These are phyloP conservation scores for Groenewaldozyma tartarivorans DNA, from an alignment of 805 yeast genomes.

Conservation along the genomic window DNA sequence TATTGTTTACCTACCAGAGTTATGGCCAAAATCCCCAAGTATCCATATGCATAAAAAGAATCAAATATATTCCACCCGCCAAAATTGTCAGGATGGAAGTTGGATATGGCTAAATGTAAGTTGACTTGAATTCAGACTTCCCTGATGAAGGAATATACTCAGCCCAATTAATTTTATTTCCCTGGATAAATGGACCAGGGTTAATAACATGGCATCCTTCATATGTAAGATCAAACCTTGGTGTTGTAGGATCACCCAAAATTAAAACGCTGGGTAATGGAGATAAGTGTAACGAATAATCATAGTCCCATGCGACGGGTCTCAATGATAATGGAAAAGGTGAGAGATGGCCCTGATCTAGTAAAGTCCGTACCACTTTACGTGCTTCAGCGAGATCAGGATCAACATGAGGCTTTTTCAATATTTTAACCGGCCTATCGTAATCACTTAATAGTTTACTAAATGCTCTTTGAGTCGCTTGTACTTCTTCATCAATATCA, in stretches of 20 bases:
- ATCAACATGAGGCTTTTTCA: slow-evolving; percentile 12
- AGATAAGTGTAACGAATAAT: slow-evolving; percentile 55
- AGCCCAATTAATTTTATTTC: slow-evolving; percentile 49
- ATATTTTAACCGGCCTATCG: slow-evolving; percentile 4
- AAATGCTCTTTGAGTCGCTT: slow-evolving; percentile 14
- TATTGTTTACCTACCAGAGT: slow-evolving; percentile 69
- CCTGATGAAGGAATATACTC: slow-evolving; percentile 62
- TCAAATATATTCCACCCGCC: no score
- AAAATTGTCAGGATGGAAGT: no score
- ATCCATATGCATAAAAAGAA: no score
- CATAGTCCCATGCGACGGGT: slow-evolving; percentile 62
- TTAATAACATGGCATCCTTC: slow-evolving; percentile 77
- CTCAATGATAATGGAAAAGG: slow-evolving; percentile 60
- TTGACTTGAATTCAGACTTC: slow-evolving; percentile 27
- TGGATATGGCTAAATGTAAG: not conserved
- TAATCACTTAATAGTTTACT: slow-evolving; percentile 9
- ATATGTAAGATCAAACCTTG: slow-evolving; percentile 64
- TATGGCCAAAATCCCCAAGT: slow-evolving; percentile 24
- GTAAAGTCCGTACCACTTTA: slow-evolving; percentile 63
- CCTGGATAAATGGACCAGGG: slow-evolving; percentile 45
- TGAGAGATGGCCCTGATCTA: slow-evolving; percentile 82
- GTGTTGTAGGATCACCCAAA: slow-evolving; percentile 62
- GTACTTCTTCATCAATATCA: slow-evolving; percentile 18
- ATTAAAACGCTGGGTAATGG: slow-evolving; percentile 66
- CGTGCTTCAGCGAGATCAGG: slow-evolving; percentile 27